Base-by-base conservation (phyloP, 305 asterid species). In the Rubia balearica region DNA sequence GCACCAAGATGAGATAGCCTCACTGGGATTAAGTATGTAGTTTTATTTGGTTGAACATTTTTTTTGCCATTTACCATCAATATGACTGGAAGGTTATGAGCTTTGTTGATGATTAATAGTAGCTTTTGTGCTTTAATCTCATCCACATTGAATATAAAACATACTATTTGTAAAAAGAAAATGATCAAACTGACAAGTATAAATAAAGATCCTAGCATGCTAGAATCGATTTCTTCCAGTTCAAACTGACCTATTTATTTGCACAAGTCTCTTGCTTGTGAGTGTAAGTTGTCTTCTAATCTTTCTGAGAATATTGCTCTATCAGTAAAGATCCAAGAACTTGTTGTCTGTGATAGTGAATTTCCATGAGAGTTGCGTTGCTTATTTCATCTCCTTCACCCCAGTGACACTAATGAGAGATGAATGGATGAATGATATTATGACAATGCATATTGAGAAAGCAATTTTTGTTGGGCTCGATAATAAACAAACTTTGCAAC, bases 1-100 rank as follows among this genome's bases (percentile, higher is more conserved):
- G 76, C 81, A 76, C 68, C 96, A 90, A 80, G 87, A 83, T 70
- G 98, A 88, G 76, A 81, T 90, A 56, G 88, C 81, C 62, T 82
- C 80, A 60, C 80, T 92, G 11, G 87, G 71, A 55, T 78, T 89
- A 51, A 97, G 98, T 90, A 80, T 8, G 89, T 59, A 10, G 69
- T 36, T 8, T 49, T 9, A 49, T 6, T 53, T 45, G 16, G 61
- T 13, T 46, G 55, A 48, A 13, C 21, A 24, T 14, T 11, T 21
- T 43, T 19, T 22, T 24, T n/a, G 8, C 13, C 19, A 9, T 16
- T 11, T 27, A 19, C 0, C 1, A 48, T 48, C n/a, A 14, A 48
- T 9, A 22, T 57, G 33, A 64, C 38, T 8, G 21, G 10, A 64
- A 16, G 14, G 21, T n/a, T 64, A 7, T n/a, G 6, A 21, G 8